Percentiles rank a stretch among this genome's conserved stretches.
Conservation (phyloP, 257 asterid genomes). For the Solanum lycopersicoides region DNA sequence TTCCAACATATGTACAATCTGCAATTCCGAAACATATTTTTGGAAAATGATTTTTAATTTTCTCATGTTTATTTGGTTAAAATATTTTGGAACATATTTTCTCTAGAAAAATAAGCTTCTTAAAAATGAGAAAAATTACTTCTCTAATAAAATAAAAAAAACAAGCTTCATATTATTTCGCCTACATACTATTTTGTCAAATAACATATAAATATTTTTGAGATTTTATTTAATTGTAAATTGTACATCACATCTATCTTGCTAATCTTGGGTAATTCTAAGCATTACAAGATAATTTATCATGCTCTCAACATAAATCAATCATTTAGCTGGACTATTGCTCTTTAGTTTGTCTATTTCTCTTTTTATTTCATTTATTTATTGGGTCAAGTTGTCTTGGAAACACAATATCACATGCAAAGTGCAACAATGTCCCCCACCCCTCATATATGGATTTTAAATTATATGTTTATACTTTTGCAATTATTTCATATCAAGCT, state of each 20-base stretch:
- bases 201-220: not conserved
- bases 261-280: not conserved
- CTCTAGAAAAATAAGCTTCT: not conserved
- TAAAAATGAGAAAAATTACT: no score
- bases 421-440: not conserved
- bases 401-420: not conserved
- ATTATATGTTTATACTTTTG: not conserved
- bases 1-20: not conserved
- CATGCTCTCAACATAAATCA: not conserved
- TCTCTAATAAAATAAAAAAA: not conserved
- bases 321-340: not conserved
- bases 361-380: not conserved
- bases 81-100: not conserved
- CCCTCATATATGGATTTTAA: not conserved
- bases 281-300: not conserved
- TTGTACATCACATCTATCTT: not conserved
- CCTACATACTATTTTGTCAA: not conserved
- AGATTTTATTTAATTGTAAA: not conserved
- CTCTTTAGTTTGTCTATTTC: not conserved
- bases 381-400: not conserved
- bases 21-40: not conserved
- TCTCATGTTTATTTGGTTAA: not conserved
- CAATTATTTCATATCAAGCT: not conserved
- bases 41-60: not conserved
- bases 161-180: not conserved